Base-by-base conservation (phyloP, 805 yeast species). In the Brettanomyces naardenensis region DNA sequence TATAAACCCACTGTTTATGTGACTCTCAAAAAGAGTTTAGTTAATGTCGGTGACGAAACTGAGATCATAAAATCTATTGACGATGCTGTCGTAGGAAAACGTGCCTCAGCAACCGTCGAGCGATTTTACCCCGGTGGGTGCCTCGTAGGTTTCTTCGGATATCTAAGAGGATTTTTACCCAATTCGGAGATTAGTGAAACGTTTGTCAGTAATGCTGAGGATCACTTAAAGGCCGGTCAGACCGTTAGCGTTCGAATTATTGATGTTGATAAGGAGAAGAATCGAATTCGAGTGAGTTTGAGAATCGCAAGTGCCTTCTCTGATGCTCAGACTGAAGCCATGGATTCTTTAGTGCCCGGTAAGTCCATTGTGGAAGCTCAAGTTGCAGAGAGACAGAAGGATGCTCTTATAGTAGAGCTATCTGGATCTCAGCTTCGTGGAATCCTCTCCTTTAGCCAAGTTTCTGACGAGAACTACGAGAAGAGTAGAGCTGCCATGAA, bases 181-280 rank as follows among this genome's bases (percentile, higher is more conserved):
- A 76, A 79, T 46, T 67, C 80, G 38, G 97, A 92, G 64, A 84
- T 92, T 51, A 81, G 94, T 38, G 97, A 92, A 61, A 78, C 95
- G 1, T 85, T 73, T 56, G 92, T 89, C 28, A 70, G 68, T 36
- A 74, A 76, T 39, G 88, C 95, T 15, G 75, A 72, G 46, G 90
- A 88, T 47, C 82, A 80, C 58, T 70, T 90, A 48, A 78, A 77
- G 46, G 53, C 83, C 13, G 95, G 95, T 4, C 97, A 92, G 61
- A 80, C 95, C 1, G 80, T 92, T 28, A 60, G 64, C 6, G 94
- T 85, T 6, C 75, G 80, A 49, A 64, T 92, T 14, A 49, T 80
- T 30, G 62, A 67, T 28, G 74, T 80, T 30, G 78, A 82, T 47
- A 55, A 65, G 9, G 75, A 69, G 23, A 64, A 66, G 20, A 54